These are phyloP conservation scores for Trichoderma breve DNA, from an alignment of 2,329 filamentous ascomycete genomes.

Conservation along the genomic window DNA sequence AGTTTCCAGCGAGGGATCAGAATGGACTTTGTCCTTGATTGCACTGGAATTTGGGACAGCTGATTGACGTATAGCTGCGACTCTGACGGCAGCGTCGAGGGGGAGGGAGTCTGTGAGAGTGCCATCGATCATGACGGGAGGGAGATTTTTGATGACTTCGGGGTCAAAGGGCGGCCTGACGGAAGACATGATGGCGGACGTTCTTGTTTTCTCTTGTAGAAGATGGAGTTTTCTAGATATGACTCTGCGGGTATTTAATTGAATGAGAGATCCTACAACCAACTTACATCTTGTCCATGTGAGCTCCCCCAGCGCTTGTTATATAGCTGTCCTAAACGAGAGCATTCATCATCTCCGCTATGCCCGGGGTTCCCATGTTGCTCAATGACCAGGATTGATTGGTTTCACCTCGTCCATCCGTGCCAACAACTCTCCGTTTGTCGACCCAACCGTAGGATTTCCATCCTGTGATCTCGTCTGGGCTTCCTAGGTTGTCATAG, in stretches of 20 bases:
- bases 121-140: neutral
- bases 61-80: neutral
- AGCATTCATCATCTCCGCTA: too few relatives aligned
- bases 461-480: neutral
- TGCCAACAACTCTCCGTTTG: neutral
- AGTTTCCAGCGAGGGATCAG: neutral
- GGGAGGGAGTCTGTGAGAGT: neutral
- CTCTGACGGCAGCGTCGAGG: neutral
- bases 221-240: neutral
- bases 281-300: neutral
- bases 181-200: neutral
- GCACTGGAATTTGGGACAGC: neutral
- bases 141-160: neutral
- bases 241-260: neutral
- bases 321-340: neutral
- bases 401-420: neutral
- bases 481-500: neutral
- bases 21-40: neutral
- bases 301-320: neutral
- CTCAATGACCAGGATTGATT: neutral
- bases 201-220: neutral
- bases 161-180: neutral
- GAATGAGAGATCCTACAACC: neutral
- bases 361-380: neutral
- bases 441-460: neutral